These are phyloP conservation scores for Amphibolis antarctica DNA, from an alignment of 106 monocot species.

Conservation along the genomic window DNA sequence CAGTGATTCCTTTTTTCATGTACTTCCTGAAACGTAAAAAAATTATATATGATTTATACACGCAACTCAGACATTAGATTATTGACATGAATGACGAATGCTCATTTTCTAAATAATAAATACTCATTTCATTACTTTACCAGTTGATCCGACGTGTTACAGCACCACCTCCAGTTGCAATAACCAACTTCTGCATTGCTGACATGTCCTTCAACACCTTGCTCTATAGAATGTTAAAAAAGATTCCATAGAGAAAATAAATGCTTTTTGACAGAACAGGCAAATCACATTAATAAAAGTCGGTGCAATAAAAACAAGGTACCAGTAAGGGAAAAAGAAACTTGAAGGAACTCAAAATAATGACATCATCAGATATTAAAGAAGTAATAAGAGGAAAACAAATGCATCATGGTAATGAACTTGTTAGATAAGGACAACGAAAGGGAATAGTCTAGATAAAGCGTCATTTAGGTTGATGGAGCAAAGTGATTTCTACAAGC, in stretches of 20 bases:
- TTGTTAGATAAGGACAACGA: too few species aligned
- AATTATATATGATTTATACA: neutral
- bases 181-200: constrained; percentile 52
- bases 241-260: neutral
- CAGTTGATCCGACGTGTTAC: constrained; percentile 85
- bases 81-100: too few species aligned
- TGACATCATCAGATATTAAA: too few species aligned
- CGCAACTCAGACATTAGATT: neutral
- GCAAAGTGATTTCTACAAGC: too few species aligned
- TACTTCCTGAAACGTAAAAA: constrained; percentile 43
- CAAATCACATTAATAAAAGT: neutral
- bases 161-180: constrained; percentile 88
- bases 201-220: constrained; percentile 59
- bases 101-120: too few species aligned
- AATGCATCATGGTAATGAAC: too few species aligned
- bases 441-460: too few species aligned
- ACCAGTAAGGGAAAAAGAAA: too few species aligned
- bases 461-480: too few species aligned
- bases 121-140: constrained; percentile 16
- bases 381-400: too few species aligned
- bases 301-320: neutral
- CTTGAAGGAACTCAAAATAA: too few species aligned
- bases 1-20: constrained; percentile 81
- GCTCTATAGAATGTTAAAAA: constrained; percentile 27
- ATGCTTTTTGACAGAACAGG: neutral